These are phyloP conservation scores for Triticum monococcum DNA, from an alignment of 176 grass and related monocot genomes.

Conservation along the genomic window DNA sequence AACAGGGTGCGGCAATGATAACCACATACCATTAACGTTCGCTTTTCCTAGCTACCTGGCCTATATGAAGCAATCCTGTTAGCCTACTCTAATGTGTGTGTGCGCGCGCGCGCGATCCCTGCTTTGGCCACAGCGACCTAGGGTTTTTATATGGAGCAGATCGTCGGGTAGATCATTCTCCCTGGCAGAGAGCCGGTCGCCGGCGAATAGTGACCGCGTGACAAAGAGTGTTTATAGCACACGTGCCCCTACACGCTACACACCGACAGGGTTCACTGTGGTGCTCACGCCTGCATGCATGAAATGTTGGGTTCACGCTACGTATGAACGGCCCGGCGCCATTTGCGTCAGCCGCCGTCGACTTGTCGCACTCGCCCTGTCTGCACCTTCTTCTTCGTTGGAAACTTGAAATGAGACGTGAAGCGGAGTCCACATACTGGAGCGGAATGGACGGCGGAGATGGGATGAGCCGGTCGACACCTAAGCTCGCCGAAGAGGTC, in stretches of 20 bases:
- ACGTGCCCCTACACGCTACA: conserved; percentile 15
- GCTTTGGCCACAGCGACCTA: conserved; percentile 2
- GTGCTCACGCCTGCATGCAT: not conserved
- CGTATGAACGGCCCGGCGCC: not conserved
- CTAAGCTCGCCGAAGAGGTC: too few relatives aligned
- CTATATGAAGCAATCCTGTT: conserved; percentile 7
- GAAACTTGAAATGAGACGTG: too few relatives aligned
- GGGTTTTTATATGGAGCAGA: not conserved
- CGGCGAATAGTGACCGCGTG: conserved; percentile 1
- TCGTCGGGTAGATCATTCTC: conserved; percentile 34
- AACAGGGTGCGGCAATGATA: not conserved
- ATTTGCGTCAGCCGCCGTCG: not conserved
- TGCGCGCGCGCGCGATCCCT: not conserved
- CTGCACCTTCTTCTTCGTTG: not conserved
- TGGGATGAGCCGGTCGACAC: too few relatives aligned
- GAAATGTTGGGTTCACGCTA: conserved; percentile 1
- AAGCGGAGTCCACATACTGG: too few relatives aligned
- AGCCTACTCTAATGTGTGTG: not conserved
- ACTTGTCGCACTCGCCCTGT: not conserved
- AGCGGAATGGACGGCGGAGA: too few relatives aligned
- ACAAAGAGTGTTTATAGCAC: not conserved
- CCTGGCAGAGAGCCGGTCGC: conserved; percentile 31
- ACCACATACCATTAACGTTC: conserved; percentile 2
- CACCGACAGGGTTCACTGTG: conserved; percentile 33
- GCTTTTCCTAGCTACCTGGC: not conserved